Evolutionary conservation across 2,329 filamentous ascomycete genomes (phyloP), one percentile per base, ranked within the genome.

Genomic region (Colletotrichum sp.): DNA sequence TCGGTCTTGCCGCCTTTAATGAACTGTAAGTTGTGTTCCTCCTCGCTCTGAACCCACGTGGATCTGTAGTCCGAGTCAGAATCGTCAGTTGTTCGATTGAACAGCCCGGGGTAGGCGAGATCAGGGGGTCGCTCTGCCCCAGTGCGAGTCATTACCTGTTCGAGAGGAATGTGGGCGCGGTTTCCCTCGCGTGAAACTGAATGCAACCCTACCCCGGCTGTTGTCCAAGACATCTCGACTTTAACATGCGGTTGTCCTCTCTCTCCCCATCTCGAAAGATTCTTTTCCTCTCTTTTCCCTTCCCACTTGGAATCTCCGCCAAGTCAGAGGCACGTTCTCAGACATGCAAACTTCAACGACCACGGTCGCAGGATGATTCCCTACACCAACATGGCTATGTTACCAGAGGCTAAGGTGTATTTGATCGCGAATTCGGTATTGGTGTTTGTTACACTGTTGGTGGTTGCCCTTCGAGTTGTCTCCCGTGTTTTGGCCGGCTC

Each of bases 381-480:
- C 21, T 60, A 60, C 52, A 72, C n/a, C 28, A 72, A 43, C 30
- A 52, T 72, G 52, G 30, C 70, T 28, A 36, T 60, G 8, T 21
- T 67, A 18, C 65, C 65, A 57, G 36, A 43, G 34, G 80, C 82
- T 74, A 74, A 77, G 71, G 70, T 72, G 4, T 81, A 82, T 36
- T 68, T 83, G 48, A 77, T 82, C 24, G 76, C 80, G 74, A 82
- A 82, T 76, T 75, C 71, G 32, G 70, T 78, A 21, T 66, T 60
- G 32, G 70, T 36, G 5, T 60, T 79, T 52, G 34, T 83, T 18
- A 78, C 80, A 4, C 38, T 81, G 21, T 8, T 72, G 28, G 78
- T 79, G 24, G 79, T 84, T 43, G 79, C 52, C 6, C 72, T 82
- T 12, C 79, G 83, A 18, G 65, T 84, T 5, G 48, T 79, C n/a